A percentile compares a stretch with the other conserved stretches of the same genome.
phyloP scores from a whole-genome alignment of 176 grass and related monocot genomes.

The Aechmea fasciata region DNA sequence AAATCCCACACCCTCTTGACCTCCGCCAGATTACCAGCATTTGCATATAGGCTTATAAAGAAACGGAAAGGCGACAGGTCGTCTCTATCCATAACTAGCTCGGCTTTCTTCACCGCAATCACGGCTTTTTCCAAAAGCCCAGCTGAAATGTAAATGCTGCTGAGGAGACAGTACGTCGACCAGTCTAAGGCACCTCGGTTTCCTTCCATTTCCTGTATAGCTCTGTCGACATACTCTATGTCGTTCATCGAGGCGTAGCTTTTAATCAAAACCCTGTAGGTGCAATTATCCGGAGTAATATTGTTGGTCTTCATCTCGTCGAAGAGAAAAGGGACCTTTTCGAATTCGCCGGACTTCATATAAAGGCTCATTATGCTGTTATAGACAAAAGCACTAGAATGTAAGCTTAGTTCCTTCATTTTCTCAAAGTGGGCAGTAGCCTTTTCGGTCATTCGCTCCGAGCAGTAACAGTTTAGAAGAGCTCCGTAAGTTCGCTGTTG shows the following conservation, averaged over 20 bases:
- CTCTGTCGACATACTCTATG: neutral
- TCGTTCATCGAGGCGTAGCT: no score
- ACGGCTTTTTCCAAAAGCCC: constrained; percentile 6
- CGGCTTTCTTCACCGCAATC: constrained; percentile 6
- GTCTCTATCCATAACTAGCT: neutral
- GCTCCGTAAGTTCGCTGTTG: neutral
- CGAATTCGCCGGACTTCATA: neutral
- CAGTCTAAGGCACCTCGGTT: constrained; percentile 10
- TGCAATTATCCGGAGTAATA: no score
- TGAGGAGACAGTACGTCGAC: constrained; percentile 6
- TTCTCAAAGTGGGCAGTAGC: constrained; percentile 1
- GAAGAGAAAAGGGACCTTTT: no score
- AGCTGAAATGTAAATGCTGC: constrained; percentile 1
- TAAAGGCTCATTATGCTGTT: constrained; percentile 5
- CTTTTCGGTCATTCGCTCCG: neutral
- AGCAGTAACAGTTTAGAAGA: constrained; percentile 8
- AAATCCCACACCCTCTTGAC: constrained; percentile 7
- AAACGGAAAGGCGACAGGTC: constrained; percentile 4
- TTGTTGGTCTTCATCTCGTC: no score
- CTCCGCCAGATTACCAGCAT: constrained; percentile 5
- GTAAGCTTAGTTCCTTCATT: constrained; percentile 4
- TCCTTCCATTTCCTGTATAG: constrained; percentile 1
- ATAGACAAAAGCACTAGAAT: neutral
- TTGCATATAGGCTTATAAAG: constrained; percentile 8
- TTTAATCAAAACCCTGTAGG: no score